Evolutionary conservation across 2,329 filamentous ascomycete genomes (phyloP), one percentile per base, ranked within the genome.

Genomic region (Hirsutella rhossiliensis): DNA sequence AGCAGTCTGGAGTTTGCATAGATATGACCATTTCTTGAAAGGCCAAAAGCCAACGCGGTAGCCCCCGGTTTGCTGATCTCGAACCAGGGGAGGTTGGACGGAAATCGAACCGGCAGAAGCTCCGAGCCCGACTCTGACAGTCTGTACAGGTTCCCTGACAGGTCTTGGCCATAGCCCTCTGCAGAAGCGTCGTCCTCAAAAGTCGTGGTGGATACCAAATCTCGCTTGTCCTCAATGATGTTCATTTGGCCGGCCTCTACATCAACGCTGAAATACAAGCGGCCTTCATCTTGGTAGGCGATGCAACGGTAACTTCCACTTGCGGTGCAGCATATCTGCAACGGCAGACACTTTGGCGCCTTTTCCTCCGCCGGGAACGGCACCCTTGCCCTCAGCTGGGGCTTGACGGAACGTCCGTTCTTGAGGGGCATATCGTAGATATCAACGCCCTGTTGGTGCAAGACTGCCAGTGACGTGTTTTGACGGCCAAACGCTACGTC

Each of bases 1-100:
- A 96, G 67, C 5, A 84, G 68, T 15, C 74, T 77, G 3, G 81
- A 78, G 57, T 89, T 85, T 36, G 83, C 86, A 58, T 85, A 94
- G 1, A 98, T 68, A 43, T 82, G 73, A 0, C 92, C 92, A 44
- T 78, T 83, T 40, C 77, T 74, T 4, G 87, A 84, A 50, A 96
- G 66, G 2, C 87, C 84, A 54, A 78, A 66, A 3, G 67, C 69
- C 38, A 75, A 54, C 9, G 68, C 51, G 34, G 66, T 61, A 3
- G 65, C 65, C 7, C 66, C 64, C 7, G 66, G 54, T 41, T 67
- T 64, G 45, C 64, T 59, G 4, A 74, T 60, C 52, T 74, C 69
- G 31, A 67, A 69, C 71, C 73, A 77, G 0, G 75, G 74, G 6
- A 78, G 63, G 38, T 73, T 66, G 4, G 55, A 54, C 2, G 66